These are phyloP conservation scores for Glaciozyma martinii DNA, from an alignment of 768 basidiomycete genomes.

Conservation along the genomic window DNA sequence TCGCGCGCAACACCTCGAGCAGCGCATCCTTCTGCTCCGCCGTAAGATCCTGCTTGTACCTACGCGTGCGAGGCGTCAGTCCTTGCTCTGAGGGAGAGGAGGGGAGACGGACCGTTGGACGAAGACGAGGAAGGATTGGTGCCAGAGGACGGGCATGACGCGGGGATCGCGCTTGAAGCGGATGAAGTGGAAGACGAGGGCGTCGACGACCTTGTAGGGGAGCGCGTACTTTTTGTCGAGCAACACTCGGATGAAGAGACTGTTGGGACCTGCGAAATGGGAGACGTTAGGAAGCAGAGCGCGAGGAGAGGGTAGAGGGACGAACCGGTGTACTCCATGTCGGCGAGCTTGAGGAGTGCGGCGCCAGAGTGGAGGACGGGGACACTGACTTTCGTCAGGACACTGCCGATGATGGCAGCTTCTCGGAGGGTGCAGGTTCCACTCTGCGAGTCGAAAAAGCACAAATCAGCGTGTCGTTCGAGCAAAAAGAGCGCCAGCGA, in stretches of 20 bases:
- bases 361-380: slow-evolving; percentile 96
- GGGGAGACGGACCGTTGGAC: slow-evolving; percentile 61
- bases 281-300: neutral
- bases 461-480: neutral
- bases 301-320: slow-evolving; percentile 3
- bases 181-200: slow-evolving; percentile 96
- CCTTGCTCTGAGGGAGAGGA: slow-evolving; percentile 1
- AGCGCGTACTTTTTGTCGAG: slow-evolving; percentile 96
- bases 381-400: slow-evolving; percentile 79
- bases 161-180: slow-evolving; percentile 75
- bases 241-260: slow-evolving; percentile 90
- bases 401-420: slow-evolving; percentile 85
- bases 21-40: slow-evolving; percentile 96
- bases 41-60: slow-evolving; percentile 87
- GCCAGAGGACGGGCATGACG: slow-evolving; percentile 93
- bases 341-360: slow-evolving; percentile 80
- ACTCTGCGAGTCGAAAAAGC: slow-evolving; percentile 40
- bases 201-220: slow-evolving; percentile 95
- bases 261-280: slow-evolving; percentile 60
- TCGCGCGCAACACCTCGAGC: slow-evolving; percentile 79
- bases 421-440: slow-evolving; percentile 81
- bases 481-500: neutral
- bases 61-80: slow-evolving; percentile 38
- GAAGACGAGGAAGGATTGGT: slow-evolving; percentile 90
- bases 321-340: slow-evolving; percentile 89